Evolutionary conservation across 2,329 filamentous ascomycete genomes (phyloP), one percentile per base, ranked within the genome.

Genomic region (Sclerotinia spermophila): DNA sequence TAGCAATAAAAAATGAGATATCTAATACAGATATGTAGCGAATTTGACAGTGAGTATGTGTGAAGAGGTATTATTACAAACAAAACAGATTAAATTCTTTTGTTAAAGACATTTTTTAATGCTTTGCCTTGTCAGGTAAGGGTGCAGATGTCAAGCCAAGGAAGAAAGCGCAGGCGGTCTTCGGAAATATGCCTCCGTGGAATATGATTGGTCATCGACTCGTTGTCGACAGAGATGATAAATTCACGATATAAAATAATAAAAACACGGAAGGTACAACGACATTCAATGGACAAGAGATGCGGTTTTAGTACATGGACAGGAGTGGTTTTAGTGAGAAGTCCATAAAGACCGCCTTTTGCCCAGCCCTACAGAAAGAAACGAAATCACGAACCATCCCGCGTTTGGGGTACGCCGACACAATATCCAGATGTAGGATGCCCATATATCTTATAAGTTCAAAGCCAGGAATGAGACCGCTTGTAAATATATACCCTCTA

Each of bases 101-200:
- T 55, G 10, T 8, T 15, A 24, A 44, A 7, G 24, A 44, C 24
- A 15, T 64, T 51, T 44, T 33, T 27, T 56, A 30, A 30, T 53
- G 35, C 15, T 35, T 11, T 8, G 30, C 1, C 21, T 11, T 55
- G 8, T n/a, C 17, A 51, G 45, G 44, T n/a, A 19, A 21, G 33
- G 44, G 30, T 40, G n/a, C 15, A 61, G 58, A 17, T 38, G 15
- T 42, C 58, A 69, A 30, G 35, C 44, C 30, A 55, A 24, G 40
- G 30, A 35, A 64, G 51, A 65, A 58, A 27, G 59, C 45, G 60
- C 40, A 51, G 61, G 67, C 67, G 67, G 67, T 69, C 67, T 44
- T 65, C 21, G 24, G 21, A 30, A 30, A 3, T n/a, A 38, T 42
- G 3, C 67, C 27, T n/a, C 5, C n/a, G 33, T 56, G 44, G 5